Base-by-base conservation (phyloP, 2,329 filamentous ascomycete genomes). In the Pestalotiopsis sp. region DNA sequence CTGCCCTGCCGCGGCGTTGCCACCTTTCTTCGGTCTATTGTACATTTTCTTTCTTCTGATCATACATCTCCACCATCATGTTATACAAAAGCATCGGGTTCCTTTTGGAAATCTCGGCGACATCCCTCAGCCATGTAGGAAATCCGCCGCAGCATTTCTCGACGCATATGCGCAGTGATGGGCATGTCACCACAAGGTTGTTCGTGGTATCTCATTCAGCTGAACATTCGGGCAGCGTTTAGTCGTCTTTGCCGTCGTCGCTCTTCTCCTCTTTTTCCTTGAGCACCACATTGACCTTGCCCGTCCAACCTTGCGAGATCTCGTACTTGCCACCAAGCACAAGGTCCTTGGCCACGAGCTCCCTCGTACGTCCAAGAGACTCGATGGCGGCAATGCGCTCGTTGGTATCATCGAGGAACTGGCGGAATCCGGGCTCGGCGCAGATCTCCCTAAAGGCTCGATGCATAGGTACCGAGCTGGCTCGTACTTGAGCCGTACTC, bases 401-500 rank as follows among this genome's bases (percentile, higher is more conserved):
- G 27, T 97, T 83, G 0, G 96, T 98, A 3, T 87, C 90, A 70
- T 97, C 90, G 17, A 99, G 83, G 78, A 94, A 91, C 72, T 95
- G 85, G 27, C 94, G 90, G 79, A 99, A 99, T 5, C 93, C 93
- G 4, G 89, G 87, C 74, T 91, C 81, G 3, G 84, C 79, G 77
- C 94, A 97, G 13, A 99, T 95, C 75, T 95, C 90, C 68, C 90
- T 88, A 81, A 99, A 97, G 0, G 96, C 96, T 63, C 90, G 90
- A 80, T 97, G 94, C 96, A 99, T 99, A 2, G 96, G 96, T 31
- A 99, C 95, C 1, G 92, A 95, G 79, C 97, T 95, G 1, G 96
- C 96, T 61, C 96, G 90, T 7, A 99, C 96, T 78, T 92, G 92
- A 17, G 95, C 94, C 56, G 88, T 87, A 69, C 91, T 94, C 70